Evolutionary conservation across 1,284 basidiomycete species (phyloP).

Genomic region (Inonotus obliquus): DNA sequence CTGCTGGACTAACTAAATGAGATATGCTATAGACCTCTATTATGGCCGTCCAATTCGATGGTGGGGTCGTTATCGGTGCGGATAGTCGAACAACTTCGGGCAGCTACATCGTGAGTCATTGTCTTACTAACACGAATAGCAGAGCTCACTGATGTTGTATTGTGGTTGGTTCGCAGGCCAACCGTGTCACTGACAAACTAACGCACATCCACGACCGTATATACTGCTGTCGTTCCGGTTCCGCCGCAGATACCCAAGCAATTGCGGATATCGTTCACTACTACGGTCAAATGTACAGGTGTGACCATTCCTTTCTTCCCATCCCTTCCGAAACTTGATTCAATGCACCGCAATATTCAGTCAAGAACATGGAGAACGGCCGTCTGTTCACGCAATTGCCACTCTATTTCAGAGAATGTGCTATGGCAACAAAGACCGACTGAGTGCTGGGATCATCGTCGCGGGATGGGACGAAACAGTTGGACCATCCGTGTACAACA

Average conservation of each 20-base stretch:
- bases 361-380: conserved; percentile 62
- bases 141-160: not conserved
- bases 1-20: conserved; percentile 3
- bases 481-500: conserved; percentile 96
- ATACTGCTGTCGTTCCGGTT: conserved; percentile 98
- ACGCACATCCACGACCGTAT: conserved; percentile 97
- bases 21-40: conserved; percentile 80
- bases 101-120: conserved; percentile 79
- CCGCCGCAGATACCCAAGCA: conserved; percentile 97
- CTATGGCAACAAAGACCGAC: conserved; percentile 89
- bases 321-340: not conserved
- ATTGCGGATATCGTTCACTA: conserved; percentile 92
- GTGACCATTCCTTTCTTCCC: conserved; percentile 26
- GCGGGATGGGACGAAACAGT: conserved; percentile 94
- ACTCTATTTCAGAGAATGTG: conserved; percentile 86
- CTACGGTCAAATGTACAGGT: conserved; percentile 80
- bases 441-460: conserved; percentile 95
- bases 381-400: conserved; percentile 81
- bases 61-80: conserved; percentile 94
- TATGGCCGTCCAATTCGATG: conserved; percentile 97
- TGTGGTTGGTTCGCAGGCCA: conserved; percentile 54
- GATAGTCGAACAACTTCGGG: conserved; percentile 97
- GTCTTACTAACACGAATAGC: not conserved
- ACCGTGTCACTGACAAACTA: conserved; percentile 98
- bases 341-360: conserved; percentile 25